Conservation (phyloP, 257 asterid genomes). For the Solanum verrucosum region DNA sequence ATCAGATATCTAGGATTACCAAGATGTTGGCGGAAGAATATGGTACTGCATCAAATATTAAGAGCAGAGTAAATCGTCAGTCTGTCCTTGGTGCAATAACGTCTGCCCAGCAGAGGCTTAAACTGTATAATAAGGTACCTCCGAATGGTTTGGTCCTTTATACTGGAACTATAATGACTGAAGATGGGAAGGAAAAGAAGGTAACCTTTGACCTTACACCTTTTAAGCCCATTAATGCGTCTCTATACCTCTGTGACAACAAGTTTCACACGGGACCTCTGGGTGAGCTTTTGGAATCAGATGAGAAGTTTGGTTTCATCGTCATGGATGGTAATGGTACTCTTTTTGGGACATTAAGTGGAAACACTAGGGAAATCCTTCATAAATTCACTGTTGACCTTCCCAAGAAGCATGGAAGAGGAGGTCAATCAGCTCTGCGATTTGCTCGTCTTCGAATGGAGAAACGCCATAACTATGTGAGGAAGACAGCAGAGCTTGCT, state of each 20-base stretch:
- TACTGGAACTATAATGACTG: slow-evolving; percentile 33
- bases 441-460: slow-evolving; percentile 46
- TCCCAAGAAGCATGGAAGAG: slow-evolving; percentile 42
- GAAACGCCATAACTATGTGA: slow-evolving; percentile 37
- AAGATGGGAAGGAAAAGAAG: slow-evolving; percentile 42
- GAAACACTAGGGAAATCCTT: slow-evolving; percentile 38
- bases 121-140: slow-evolving; percentile 33
- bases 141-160: slow-evolving; percentile 34
- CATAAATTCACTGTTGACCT: slow-evolving; percentile 41
- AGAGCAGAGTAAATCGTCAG: slow-evolving; percentile 39
- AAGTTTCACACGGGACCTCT: slow-evolving; percentile 38
- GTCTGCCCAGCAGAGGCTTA: slow-evolving; percentile 38
- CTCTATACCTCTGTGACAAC: slow-evolving; percentile 35
- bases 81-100: slow-evolving; percentile 38
- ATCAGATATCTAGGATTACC: slow-evolving; percentile 32
- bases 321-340: slow-evolving; percentile 49
- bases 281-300: slow-evolving; percentile 34
- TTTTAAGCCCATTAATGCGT: slow-evolving; percentile 36
- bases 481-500: slow-evolving; percentile 42
- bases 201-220: slow-evolving; percentile 38
- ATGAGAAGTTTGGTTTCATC: slow-evolving; percentile 39
- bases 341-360: slow-evolving; percentile 39
- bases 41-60: slow-evolving; percentile 40
- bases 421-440: slow-evolving; percentile 43
- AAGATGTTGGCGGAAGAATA: slow-evolving; percentile 42